Conservation (phyloP, 176 grass and related monocot genomes). For the Carex parvula region DNA sequence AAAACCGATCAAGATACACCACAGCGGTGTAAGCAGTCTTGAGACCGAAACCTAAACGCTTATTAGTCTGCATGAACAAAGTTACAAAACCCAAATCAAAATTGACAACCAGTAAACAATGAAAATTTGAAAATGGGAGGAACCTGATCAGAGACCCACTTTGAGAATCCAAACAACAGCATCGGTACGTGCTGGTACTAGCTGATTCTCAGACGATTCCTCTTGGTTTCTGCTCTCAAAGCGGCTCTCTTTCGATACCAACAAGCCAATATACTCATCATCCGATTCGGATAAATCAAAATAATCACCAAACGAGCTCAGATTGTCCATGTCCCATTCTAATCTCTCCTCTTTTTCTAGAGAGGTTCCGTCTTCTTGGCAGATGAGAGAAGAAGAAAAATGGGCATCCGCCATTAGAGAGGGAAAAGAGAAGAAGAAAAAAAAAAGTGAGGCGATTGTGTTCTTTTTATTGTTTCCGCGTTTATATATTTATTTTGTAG, state of each 20-base stretch:
- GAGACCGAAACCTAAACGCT: slow-evolving; percentile 41
- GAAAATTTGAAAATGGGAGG: background rate
- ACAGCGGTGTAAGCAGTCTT: slow-evolving; percentile 79
- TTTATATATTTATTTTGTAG: slow-evolving; percentile 11
- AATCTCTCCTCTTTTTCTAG: slow-evolving; percentile 21
- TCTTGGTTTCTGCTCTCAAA: background rate
- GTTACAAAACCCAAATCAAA: background rate
- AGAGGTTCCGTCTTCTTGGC: slow-evolving; percentile 50
- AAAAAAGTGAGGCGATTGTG: background rate
- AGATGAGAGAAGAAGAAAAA: slow-evolving; percentile 55
- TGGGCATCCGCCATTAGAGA: slow-evolving; percentile 27
- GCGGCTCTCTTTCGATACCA: slow-evolving; percentile 56
- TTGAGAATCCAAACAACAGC: slow-evolving; percentile 66
- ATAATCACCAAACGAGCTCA: background rate
- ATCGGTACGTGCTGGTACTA: slow-evolving; percentile 39
- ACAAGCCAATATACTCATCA: slow-evolving; percentile 54
- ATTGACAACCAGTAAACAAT: background rate
- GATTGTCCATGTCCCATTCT: slow-evolving; percentile 4
- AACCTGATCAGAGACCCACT: slow-evolving; percentile 23
- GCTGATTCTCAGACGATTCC: slow-evolving; percentile 36
- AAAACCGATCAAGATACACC: slow-evolving; percentile 80
- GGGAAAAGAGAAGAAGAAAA: background rate
- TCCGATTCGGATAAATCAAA: slow-evolving; percentile 39
- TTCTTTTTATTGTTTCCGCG: background rate
- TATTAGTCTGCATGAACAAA: slow-evolving; percentile 40